Evolutionary conservation across 768 basidiomycete species (phyloP).

Genomic region (Kwoniella pini): DNA sequence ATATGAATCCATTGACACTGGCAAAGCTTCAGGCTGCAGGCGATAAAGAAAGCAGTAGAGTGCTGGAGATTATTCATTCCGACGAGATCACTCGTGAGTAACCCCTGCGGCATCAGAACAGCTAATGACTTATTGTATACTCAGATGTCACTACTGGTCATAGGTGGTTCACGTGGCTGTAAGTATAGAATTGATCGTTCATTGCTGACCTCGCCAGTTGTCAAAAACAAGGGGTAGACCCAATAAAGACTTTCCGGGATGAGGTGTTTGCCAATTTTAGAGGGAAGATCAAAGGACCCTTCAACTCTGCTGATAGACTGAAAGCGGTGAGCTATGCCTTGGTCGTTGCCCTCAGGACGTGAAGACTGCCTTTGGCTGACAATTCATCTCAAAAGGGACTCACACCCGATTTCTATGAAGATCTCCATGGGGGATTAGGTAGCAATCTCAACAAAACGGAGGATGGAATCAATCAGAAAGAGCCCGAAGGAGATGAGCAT

Average conservation of each 20-base stretch:
- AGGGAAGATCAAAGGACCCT: constrained; percentile 70
- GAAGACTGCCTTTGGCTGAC: background rate
- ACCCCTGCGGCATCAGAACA: background rate
- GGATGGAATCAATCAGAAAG: background rate
- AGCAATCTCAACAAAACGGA: background rate
- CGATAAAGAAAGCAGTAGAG: constrained; percentile 66
- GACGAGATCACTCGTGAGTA: constrained; percentile 65
- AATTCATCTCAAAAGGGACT: constrained; percentile 56
- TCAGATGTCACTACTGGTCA: constrained; percentile 77
- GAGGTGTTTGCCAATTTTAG: constrained; percentile 71
- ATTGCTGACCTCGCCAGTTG: constrained; percentile 10
- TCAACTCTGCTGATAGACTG: constrained; percentile 71
- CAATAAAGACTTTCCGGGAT: constrained; percentile 67
- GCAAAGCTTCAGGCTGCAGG: constrained; percentile 67
- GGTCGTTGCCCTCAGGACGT: too few relatives aligned
- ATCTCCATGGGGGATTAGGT: constrained; percentile 60
- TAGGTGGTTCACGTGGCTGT: constrained; percentile 79
- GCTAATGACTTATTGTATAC: background rate
- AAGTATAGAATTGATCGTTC: constrained; percentile 47
- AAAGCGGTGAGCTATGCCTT: constrained; percentile 66
- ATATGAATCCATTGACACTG: constrained; percentile 79
- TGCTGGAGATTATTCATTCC: constrained; percentile 72
- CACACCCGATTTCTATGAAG: constrained; percentile 70
- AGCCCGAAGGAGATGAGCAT: constrained; percentile 32
- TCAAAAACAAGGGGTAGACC: constrained; percentile 57